Evolutionary conservation across 352 stramenopile genomes (phyloP).

Genomic region (Globisporangium alternatum): DNA sequence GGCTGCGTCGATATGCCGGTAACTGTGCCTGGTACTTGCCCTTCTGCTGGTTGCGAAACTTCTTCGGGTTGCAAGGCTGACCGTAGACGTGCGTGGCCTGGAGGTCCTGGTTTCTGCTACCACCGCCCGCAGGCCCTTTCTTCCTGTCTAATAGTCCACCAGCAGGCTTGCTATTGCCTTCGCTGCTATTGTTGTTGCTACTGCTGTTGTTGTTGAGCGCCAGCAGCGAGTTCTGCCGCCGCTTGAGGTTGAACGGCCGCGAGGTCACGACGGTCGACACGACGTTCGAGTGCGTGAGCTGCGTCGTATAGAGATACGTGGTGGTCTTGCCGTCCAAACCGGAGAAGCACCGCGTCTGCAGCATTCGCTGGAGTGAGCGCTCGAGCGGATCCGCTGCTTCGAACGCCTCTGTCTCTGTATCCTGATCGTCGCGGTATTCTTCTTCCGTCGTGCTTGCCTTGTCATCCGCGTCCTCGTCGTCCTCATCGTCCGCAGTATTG

Average conservation of each 20-base stretch:
- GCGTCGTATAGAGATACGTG: constrained; percentile 45
- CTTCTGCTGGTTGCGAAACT: constrained; percentile 26
- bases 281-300: constrained; percentile 64
- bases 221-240: constrained; percentile 7
- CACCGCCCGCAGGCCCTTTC: neutral
- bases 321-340: constrained; percentile 33
- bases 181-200: constrained; percentile 11
- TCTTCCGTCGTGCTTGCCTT: neutral
- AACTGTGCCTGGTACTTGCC: constrained; percentile 46
- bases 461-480: neutral
- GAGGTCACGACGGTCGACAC: constrained; percentile 61
- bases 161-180: neutral
- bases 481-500: neutral
- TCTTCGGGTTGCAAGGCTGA: constrained; percentile 27
- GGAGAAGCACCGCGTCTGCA: constrained; percentile 35
- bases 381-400: constrained; percentile 20
- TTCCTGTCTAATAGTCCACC: neutral
- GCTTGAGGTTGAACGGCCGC: constrained; percentile 23
- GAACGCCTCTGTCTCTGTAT: neutral
- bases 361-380: constrained; percentile 26
- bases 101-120: constrained; percentile 30
- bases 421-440: neutral
- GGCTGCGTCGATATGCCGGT: constrained; percentile 43
- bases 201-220: constrained; percentile 4
- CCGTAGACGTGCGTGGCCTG: constrained; percentile 28